phyloP scores from a whole-genome alignment of 768 basidiomycete species.

The Amanita rimosa region DNA sequence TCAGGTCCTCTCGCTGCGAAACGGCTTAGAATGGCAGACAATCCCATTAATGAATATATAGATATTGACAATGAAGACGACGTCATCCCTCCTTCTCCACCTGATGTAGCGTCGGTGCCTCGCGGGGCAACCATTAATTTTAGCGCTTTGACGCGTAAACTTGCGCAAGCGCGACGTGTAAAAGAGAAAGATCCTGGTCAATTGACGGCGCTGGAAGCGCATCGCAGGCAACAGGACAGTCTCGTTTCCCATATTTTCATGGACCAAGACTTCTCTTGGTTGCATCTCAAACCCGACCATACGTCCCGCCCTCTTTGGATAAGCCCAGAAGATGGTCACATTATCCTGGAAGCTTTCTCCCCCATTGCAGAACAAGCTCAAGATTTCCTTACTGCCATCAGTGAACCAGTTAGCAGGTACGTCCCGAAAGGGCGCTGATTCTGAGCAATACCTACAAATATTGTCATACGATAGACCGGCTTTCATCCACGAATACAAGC shows the following conservation, averaged over 20 bases:
- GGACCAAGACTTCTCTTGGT: slow-evolving; percentile 78
- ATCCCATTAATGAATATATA: slow-evolving; percentile 41
- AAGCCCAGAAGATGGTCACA: slow-evolving; percentile 81
- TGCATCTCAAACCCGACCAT: slow-evolving; percentile 87
- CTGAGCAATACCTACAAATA: slow-evolving; percentile 16
- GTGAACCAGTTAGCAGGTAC: slow-evolving; percentile 97
- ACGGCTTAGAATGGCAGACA: slow-evolving; percentile 32
- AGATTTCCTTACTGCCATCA: slow-evolving; percentile 95
- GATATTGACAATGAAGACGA: slow-evolving; percentile 50
- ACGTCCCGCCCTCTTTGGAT: slow-evolving; percentile 93
- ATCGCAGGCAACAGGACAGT: slow-evolving; percentile 63
- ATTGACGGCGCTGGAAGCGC: slow-evolving; percentile 45
- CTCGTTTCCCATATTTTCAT: slow-evolving; percentile 77
- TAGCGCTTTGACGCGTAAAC: slow-evolving; percentile 70
- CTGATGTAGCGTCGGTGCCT: slow-evolving; percentile 47
- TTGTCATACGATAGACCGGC: slow-evolving; percentile 54
- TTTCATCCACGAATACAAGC: slow-evolving; percentile 98
- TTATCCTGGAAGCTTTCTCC: slow-evolving; percentile 96
- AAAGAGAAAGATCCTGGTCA: slow-evolving; percentile 32
- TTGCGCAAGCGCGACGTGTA: slow-evolving; percentile 49
- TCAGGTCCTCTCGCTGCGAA: slow-evolving; percentile 15
- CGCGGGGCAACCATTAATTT: slow-evolving; percentile 78
- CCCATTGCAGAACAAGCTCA: slow-evolving; percentile 98
- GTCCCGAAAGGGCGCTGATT: slow-evolving; percentile 22
- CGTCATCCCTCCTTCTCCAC: slow-evolving; percentile 41